Evolutionary conservation across 768 basidiomycete species (phyloP).

Genomic region (Suillus decipiens): DNA sequence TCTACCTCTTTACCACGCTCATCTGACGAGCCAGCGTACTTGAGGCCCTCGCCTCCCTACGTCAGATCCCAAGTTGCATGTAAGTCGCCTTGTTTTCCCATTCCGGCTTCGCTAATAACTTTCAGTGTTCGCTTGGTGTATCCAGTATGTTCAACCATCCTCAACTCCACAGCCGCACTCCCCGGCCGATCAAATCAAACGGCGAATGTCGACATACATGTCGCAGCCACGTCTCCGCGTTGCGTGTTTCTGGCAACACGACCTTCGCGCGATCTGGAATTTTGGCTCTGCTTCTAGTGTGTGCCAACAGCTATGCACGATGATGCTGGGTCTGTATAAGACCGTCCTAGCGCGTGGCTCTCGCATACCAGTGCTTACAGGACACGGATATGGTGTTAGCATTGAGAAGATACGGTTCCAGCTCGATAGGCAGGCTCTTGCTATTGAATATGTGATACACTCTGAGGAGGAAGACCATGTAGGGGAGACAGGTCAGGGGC

Average conservation of each 20-base stretch:
- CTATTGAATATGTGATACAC: constrained; percentile 81
- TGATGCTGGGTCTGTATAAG: constrained; percentile 80
- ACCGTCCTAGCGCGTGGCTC: constrained; percentile 75
- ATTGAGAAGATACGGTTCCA: constrained; percentile 82
- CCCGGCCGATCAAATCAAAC: constrained; percentile 39
- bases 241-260: constrained; percentile 95
- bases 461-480: constrained; percentile 63
- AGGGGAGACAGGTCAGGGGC: constrained; percentile 41
- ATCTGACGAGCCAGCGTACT: constrained; percentile 85
- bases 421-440: constrained; percentile 78
- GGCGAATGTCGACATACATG: constrained; percentile 24
- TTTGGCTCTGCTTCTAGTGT: constrained; percentile 65
- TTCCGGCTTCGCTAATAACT: constrained; percentile 13
- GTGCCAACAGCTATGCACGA: constrained; percentile 82
- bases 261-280: constrained; percentile 85
- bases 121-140: constrained; percentile 88
- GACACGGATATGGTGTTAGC: constrained; percentile 80
- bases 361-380: constrained; percentile 71
- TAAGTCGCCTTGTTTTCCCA: constrained; percentile 36
- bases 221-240: constrained; percentile 58
- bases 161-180: constrained; percentile 35
- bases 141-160: constrained; percentile 61
- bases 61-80: constrained; percentile 85
- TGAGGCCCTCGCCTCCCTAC: constrained; percentile 89
- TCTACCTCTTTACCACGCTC: constrained; percentile 94